Percentiles rank a stretch among this genome's conserved stretches.
Evolutionary conservation across 345 rosid genomes (phyloP).

Genomic region (Physaria fendleri): DNA sequence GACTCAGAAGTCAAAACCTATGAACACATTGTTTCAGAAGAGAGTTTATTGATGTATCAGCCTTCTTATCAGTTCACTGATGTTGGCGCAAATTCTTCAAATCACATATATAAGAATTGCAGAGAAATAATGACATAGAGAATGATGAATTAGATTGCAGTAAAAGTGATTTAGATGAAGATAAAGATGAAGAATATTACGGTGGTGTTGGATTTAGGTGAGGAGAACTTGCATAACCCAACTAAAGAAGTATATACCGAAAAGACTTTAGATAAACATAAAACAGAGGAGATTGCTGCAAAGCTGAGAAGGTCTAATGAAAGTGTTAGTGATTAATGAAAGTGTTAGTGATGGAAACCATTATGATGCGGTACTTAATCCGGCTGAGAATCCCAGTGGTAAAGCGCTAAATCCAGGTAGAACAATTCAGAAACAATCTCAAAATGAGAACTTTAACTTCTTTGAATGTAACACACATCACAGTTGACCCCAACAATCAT

Average conservation of each 20-base stretch:
- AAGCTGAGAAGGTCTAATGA: constrained; percentile 27
- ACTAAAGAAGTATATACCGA: constrained; percentile 4
- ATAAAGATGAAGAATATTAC: constrained; percentile 25
- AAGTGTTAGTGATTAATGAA: constrained; percentile 39
- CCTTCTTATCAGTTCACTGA: constrained; percentile 47
- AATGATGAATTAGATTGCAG: constrained; percentile 34
- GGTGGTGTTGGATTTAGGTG: constrained; percentile 32
- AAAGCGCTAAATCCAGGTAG: constrained; percentile 56
- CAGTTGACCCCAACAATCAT: no score
- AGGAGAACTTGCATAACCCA: constrained; percentile 12
- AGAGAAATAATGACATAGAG: constrained; percentile 49
- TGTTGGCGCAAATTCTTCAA: constrained; percentile 46
- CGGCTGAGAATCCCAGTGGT: constrained; percentile 98
- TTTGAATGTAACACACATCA: no score
- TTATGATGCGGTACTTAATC: constrained; percentile 70
- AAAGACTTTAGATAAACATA: constrained; percentile 16
- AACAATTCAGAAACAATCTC: constrained; percentile 33
- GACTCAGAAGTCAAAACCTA: constrained; percentile 58
- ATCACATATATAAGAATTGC: constrained; percentile 57
- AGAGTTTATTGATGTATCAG: constrained; percentile 36
- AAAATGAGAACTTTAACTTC: constrained; percentile 74
- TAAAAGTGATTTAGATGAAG: constrained; percentile 45
- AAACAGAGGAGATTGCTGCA: constrained; percentile 23
- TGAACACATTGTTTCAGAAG: constrained; percentile 44
- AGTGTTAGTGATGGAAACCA: no score